Evolutionary conservation across 2,329 filamentous ascomycete genomes (phyloP), one percentile per base, ranked within the genome.

Genomic region (Furcasterigmium furcatum): DNA sequence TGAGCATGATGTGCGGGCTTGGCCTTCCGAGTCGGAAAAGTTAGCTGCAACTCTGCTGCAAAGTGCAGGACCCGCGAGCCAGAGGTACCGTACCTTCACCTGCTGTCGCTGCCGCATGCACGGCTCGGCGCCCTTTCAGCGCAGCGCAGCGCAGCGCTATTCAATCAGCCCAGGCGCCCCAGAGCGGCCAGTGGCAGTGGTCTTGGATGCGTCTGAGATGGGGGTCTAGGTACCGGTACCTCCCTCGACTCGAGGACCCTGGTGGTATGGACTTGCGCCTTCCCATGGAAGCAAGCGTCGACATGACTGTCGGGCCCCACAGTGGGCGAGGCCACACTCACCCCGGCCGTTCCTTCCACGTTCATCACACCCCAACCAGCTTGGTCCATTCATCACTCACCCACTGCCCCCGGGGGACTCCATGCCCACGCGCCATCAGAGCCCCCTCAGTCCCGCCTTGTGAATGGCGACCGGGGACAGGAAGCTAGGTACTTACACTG

Each of bases 371-470:
- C 30, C 30, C 30, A n/a, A n/a, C n/a, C 30, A 32, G 30, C 30
- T 16, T 32, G 30, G 30, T 13, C 30, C 30, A 32, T 32, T 32
- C 30, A 32, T 16, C n/a, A n/a, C n/a, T n/a, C n/a, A n/a, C n/a
- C n/a, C 30, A 32, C 30, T 13, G 30, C 16, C 30, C 30, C 30
- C 14, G 30, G 30, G 30, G 14, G 14, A 32, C 14, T 16, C 30
- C 30, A 32, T 16, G n/a, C n/a, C n/a, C n/a, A n/a, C 16, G 34
- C 34, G 34, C 34, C 34, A 16, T 36, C 34, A 16, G 19, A 36
- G 34, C 34, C 34, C 34, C 34, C 34, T 36, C 34, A 36, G 18
- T 32, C 27, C 40, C 30, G 40, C 40, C 40, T 27, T 34, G 40
- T 32, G 40, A 32, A 42, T 32, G 40, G 13, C 29, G n/a, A 18